Conservation (phyloP, 441 rosid species). For the Euphorbia corollata region DNA sequence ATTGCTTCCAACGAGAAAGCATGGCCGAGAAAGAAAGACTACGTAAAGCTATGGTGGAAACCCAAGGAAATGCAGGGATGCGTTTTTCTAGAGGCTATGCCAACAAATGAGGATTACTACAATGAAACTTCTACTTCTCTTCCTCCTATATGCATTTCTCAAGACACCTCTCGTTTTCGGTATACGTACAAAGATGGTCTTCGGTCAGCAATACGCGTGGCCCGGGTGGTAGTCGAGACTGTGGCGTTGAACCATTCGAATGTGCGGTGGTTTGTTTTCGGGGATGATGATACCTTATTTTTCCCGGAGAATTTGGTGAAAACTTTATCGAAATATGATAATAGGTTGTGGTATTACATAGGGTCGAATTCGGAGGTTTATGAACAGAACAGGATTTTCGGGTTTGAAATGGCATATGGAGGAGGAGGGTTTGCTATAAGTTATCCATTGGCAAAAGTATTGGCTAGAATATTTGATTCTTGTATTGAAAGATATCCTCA, state of each 20-base stretch:
- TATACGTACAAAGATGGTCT: slow-evolving; percentile 54
- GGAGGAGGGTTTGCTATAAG: slow-evolving; percentile 89
- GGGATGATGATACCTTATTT: slow-evolving; percentile 87
- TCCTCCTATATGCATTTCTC: slow-evolving; percentile 65
- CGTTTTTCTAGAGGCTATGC: slow-evolving; percentile 54
- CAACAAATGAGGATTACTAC: slow-evolving; percentile 19
- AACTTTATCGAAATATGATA: slow-evolving; percentile 82
- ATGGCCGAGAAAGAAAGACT: slow-evolving; percentile 55
- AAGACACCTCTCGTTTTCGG: slow-evolving; percentile 63
- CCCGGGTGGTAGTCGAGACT: slow-evolving; percentile 62
- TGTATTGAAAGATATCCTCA: slow-evolving; percentile 79
- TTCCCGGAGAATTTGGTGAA: slow-evolving; percentile 61
- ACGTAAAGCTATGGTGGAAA: slow-evolving; percentile 77
- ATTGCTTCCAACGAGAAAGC: slow-evolving; percentile 50
- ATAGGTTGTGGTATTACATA: slow-evolving; percentile 66
- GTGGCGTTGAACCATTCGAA: slow-evolving; percentile 47
- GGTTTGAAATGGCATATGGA: slow-evolving; percentile 73
- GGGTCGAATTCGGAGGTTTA: slow-evolving; percentile 72
- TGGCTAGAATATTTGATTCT: slow-evolving; percentile 70
- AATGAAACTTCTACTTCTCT: slow-evolving; percentile 26
- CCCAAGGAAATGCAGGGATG: slow-evolving; percentile 63
- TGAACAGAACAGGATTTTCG: slow-evolving; percentile 52
- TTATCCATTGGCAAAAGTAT: slow-evolving; percentile 63
- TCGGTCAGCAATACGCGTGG: slow-evolving; percentile 69
- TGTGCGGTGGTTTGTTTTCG: slow-evolving; percentile 79